These are phyloP conservation scores for Pyrus hybrid DNA, from an alignment of 331 rosid species.

Conservation along the genomic window DNA sequence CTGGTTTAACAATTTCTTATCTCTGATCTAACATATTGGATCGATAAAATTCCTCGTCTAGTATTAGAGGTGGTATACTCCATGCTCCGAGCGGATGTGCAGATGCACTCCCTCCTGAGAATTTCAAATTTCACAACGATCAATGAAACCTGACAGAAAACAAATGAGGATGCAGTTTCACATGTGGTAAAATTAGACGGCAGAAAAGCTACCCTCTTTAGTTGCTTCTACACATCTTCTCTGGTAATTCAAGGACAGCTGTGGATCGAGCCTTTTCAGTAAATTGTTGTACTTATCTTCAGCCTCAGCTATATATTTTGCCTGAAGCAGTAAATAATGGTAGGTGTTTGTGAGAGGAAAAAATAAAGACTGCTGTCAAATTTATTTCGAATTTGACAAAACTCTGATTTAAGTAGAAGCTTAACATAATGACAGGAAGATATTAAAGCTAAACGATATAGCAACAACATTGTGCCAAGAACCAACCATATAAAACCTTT, in stretches of 20 bases:
- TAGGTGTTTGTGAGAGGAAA: background rate
- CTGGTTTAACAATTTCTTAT: background rate
- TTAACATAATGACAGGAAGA: background rate
- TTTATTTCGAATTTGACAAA: background rate
- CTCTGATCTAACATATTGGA: slow-evolving; percentile 21
- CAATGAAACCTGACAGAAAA: background rate
- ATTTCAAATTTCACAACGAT: slow-evolving; percentile 6
- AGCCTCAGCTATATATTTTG: slow-evolving; percentile 67
- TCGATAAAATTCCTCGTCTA: slow-evolving; percentile 65
- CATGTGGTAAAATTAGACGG: background rate
- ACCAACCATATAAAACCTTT: background rate
- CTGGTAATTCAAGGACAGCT: slow-evolving; percentile 54
- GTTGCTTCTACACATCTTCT: slow-evolving; percentile 91
- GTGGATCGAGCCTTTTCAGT: slow-evolving; percentile 58
- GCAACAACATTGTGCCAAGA: background rate
- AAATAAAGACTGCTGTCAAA: background rate
- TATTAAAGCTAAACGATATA: background rate
- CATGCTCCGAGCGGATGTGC: slow-evolving; percentile 71
- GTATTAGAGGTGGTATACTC: slow-evolving; percentile 68
- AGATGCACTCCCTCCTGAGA: slow-evolving; percentile 63
- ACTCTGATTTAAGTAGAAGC: background rate
- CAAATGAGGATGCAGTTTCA: background rate
- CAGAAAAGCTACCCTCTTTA: slow-evolving; percentile 53
- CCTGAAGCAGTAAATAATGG: slow-evolving; percentile 32
- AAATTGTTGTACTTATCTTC: slow-evolving; percentile 60